Percentiles rank a stretch among this genome's conserved stretches.
phyloP scores from a whole-genome alignment of 768 basidiomycete genomes.

The Lanmaoa pseudosensibilis region DNA sequence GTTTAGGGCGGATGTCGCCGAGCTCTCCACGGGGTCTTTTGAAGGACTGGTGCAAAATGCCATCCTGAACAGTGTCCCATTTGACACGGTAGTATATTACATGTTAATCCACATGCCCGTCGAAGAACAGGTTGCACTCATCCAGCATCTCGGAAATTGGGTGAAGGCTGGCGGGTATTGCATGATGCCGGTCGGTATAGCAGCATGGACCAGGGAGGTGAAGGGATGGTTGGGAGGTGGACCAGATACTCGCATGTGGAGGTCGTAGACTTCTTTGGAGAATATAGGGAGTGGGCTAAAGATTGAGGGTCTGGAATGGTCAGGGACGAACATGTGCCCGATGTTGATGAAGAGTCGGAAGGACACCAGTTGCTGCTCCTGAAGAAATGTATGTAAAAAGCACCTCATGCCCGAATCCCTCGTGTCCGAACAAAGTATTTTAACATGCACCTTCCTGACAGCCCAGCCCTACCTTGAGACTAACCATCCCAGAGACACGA shows the following conservation, averaged over 20 bases:
- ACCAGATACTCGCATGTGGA: slow-evolving; percentile 1
- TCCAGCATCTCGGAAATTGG: slow-evolving; percentile 22
- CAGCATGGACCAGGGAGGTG: neutral
- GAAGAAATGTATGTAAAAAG: slow-evolving; percentile 11
- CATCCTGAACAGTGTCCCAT: neutral
- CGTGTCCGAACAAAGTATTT: slow-evolving; percentile 8
- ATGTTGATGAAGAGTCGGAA: neutral
- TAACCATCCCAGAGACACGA: neutral
- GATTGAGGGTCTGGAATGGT: slow-evolving; percentile 10
- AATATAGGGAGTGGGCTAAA: slow-evolving; percentile 8
- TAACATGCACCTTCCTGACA: neutral
- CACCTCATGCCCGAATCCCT: neutral
- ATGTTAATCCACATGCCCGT: slow-evolving; percentile 9
- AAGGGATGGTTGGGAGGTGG: neutral
- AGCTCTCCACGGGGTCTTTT: neutral
- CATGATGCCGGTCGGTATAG: slow-evolving; percentile 10
- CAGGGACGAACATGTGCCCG: slow-evolving; percentile 8
- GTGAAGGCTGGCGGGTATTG: slow-evolving; percentile 2
- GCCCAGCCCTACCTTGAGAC: neutral
- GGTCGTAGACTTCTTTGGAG: slow-evolving; percentile 8
- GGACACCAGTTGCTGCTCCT: slow-evolving; percentile 10
- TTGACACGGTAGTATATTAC: slow-evolving; percentile 5
- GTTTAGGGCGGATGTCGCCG: slow-evolving; percentile 7
- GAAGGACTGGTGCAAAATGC: neutral
- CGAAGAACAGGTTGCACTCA: slow-evolving; percentile 7